Evolutionary conservation across 2,329 filamentous ascomycete species (phyloP).

Genomic region (Fusarium buharicum): DNA sequence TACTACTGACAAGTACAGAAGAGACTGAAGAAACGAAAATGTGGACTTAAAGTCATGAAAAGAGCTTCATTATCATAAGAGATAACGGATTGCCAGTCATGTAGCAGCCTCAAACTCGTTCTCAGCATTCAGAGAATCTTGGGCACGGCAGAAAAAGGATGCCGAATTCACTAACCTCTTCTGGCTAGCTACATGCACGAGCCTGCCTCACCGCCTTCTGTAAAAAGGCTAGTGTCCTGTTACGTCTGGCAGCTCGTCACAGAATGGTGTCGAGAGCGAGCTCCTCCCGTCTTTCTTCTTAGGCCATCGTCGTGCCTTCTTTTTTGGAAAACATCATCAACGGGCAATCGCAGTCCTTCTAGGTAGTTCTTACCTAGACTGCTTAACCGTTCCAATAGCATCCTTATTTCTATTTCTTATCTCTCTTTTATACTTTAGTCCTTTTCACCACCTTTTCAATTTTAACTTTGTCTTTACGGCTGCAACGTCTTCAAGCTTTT

Average conservation of each 20-base stretch:
- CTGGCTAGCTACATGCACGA: not conserved
- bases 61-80: slow-evolving; percentile 1
- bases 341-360: slow-evolving; percentile 8
- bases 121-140: slow-evolving; percentile 17
- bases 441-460: not conserved
- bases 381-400: not conserved
- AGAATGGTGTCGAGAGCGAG: slow-evolving; percentile 8
- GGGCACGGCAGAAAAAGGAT: slow-evolving; percentile 42
- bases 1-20: not conserved
- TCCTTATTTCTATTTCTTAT: slow-evolving; percentile 1
- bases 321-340: slow-evolving; percentile 24
- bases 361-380: slow-evolving; percentile 1
- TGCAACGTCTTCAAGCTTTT: slow-evolving; percentile 2
- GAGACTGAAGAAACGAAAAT: not conserved
- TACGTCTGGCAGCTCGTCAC: slow-evolving; percentile 24
- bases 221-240: not conserved
- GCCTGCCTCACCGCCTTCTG: slow-evolving; percentile 9
- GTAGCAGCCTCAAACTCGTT: slow-evolving; percentile 8
- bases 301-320: slow-evolving; percentile 27
- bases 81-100: not conserved
- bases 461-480: not conserved
- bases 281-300: slow-evolving; percentile 20
- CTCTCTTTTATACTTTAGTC: slow-evolving; percentile 3
- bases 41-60: slow-evolving; percentile 3
- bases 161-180: slow-evolving; percentile 7